Evolutionary conservation across 1,284 basidiomycete genomes (phyloP).

Genomic region (Cutaneotrichosporon dermatis): DNA sequence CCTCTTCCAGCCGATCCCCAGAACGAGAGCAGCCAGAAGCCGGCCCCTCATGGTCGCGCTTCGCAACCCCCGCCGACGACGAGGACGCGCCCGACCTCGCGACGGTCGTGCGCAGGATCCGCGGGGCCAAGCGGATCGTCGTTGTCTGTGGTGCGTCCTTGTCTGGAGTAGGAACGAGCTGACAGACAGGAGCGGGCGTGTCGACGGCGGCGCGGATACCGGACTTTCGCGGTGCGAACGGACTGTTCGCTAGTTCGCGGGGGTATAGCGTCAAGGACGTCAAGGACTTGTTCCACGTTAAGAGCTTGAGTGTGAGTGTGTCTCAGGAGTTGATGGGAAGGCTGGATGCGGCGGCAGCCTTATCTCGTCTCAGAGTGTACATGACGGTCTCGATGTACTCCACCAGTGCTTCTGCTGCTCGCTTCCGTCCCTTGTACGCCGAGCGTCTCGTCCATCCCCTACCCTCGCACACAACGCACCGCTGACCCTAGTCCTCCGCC

Average conservation of each 20-base stretch:
- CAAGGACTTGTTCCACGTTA: slow-evolving; percentile 87
- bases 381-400: no score
- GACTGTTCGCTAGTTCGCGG: slow-evolving; percentile 59
- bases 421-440: no score
- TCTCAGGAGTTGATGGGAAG: no score
- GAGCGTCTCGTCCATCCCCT: no score
- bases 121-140: slow-evolving; percentile 74
- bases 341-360: no score
- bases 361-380: no score
- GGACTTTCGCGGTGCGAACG: slow-evolving; percentile 80
- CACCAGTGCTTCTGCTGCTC: no score
- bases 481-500: slow-evolving; percentile 43
- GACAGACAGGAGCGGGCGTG: slow-evolving; percentile 72
- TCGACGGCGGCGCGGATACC: slow-evolving; percentile 87
- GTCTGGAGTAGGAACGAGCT: not conserved
- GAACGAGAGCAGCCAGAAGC: no score
- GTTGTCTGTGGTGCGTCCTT: slow-evolving; percentile 73
- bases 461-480: no score
- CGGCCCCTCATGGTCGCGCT: not conserved
- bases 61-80: slow-evolving; percentile 3
- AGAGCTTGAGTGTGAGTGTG: slow-evolving; percentile 71
- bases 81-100: slow-evolving; percentile 13
- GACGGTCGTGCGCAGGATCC: slow-evolving; percentile 52
- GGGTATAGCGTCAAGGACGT: slow-evolving; percentile 46
- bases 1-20: no score